Evolutionary conservation across 306 rosid species (phyloP).

Genomic region (Lathyrus sativus): DNA sequence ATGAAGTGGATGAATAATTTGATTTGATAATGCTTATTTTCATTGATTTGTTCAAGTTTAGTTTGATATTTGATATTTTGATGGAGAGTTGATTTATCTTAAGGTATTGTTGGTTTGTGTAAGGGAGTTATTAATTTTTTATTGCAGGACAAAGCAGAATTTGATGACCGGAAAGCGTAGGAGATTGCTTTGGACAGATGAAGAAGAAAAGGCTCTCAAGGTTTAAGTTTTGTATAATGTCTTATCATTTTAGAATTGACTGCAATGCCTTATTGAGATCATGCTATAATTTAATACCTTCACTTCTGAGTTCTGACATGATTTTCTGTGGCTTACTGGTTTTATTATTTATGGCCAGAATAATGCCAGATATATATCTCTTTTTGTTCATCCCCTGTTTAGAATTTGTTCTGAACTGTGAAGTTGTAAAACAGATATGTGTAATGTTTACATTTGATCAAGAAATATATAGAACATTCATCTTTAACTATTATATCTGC

Average conservation of each 20-base stretch:
- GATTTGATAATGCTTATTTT: background rate
- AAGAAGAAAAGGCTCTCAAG: slow-evolving; percentile 48
- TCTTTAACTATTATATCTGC: background rate
- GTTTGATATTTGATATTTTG: background rate
- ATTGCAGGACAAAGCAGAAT: slow-evolving; percentile 25
- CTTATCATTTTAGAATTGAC: background rate
- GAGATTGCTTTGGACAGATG: slow-evolving; percentile 43
- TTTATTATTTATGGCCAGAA: slow-evolving; percentile 2
- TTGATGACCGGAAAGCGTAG: slow-evolving; percentile 21
- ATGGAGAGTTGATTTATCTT: background rate
- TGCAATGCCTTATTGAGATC: background rate
- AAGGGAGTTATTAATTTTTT: slow-evolving; percentile 11
- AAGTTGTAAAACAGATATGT: slow-evolving; percentile 16
- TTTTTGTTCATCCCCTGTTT: slow-evolving; percentile 4
- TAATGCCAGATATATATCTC: slow-evolving; percentile 19
- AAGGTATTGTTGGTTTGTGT: background rate
- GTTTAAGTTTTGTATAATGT: slow-evolving; percentile 29
- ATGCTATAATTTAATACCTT: slow-evolving; percentile 13
- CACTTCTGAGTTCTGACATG: slow-evolving; percentile 12
- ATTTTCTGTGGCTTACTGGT: background rate
- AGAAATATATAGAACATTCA: slow-evolving; percentile 12
- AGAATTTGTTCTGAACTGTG: slow-evolving; percentile 23
- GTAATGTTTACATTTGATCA: background rate
- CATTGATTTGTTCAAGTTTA: background rate
- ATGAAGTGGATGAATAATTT: background rate